These are phyloP conservation scores for Ogataea corticis DNA, from an alignment of 805 yeast genomes.

Conservation along the genomic window DNA sequence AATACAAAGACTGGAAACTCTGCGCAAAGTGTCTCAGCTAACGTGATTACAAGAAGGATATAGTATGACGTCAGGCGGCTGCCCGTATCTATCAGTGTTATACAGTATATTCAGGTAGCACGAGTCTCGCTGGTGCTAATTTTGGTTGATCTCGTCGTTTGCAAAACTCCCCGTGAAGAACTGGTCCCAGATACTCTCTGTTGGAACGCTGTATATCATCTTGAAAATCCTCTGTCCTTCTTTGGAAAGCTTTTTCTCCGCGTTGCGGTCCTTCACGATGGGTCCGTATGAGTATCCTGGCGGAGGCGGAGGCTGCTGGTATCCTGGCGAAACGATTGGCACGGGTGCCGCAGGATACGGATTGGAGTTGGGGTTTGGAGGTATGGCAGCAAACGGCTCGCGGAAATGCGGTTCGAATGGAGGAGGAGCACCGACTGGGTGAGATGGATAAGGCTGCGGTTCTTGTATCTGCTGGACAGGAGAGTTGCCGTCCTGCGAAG, in stretches of 20 bases:
- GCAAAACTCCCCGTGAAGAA: conserved; percentile 41
- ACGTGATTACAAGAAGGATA: too few relatives aligned
- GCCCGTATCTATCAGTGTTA: too few relatives aligned
- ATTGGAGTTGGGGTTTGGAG: background rate
- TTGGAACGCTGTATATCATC: conserved; percentile 61
- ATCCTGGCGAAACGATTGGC: background rate
- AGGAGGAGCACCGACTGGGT: background rate
- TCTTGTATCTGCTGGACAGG: conserved; percentile 14
- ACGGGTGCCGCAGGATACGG: background rate
- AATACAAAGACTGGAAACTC: conserved; percentile 10
- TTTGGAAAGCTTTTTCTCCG: conserved; percentile 21
- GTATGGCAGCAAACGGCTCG: too few relatives aligned
- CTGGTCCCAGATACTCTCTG: conserved; percentile 71
- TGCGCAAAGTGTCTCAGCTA: conserved; percentile 6
- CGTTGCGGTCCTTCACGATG: conserved; percentile 3
- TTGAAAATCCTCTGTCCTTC: conserved; percentile 62
- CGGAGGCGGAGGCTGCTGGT: background rate
- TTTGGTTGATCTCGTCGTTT: conserved; percentile 13
- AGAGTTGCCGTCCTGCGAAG: conserved; percentile 21
- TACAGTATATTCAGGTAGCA: too few relatives aligned
- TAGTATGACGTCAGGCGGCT: too few relatives aligned
- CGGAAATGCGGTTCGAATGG: too few relatives aligned
- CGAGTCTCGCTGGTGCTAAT: too few relatives aligned
- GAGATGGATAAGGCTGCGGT: background rate
- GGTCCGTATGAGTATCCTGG: background rate